Base-by-base conservation (phyloP, 2,329 filamentous ascomycete species). In the Samsoniella hepiali region DNA sequence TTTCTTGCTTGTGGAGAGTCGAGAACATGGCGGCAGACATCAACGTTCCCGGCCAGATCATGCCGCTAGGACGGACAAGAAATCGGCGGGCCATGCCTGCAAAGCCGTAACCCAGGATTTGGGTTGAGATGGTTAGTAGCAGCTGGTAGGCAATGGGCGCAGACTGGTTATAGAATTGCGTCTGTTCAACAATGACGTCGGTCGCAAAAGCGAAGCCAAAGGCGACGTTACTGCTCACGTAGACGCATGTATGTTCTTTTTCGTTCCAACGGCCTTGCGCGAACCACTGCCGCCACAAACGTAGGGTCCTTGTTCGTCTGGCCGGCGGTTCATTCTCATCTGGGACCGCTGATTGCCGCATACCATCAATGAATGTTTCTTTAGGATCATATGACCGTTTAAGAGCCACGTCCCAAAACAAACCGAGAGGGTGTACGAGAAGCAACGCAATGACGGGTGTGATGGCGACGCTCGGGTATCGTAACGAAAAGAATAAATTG, bases 1-100 rank as follows among this genome's bases (percentile, higher is more conserved):
- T 96, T 71, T 93, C 88, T 65, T 92, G 88, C 70, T 89, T 93
- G 75, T 96, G 92, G 57, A 96, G 81, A 0, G 91, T 94, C 4
- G 88, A 89, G 70, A 96, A 95, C 90, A 96, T 93, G 69, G 91
- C 89, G 0, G 91, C 91, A 27, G 91, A 94, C 82, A 94, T 93
- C 57, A 96, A 80, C 0, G 92, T 96, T 29, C 90, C 89, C 1
- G 92, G 92, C 92, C 92, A 96, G 55, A 96, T 92, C 90, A 96
- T 96, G 64, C 91, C 91, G 66, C 90, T 91, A 0, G 92, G 92
- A 32, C 91, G 86, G 34, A 96, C 91, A 5, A 96, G 82, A 72
- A 93, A 95, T 57, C 90, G 86, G 63, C 91, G 83, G 2, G 91
- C 91, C 50, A 96, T 80, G 2, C 92, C 92, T 57, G 92, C 92